Conservation (phyloP, 805 yeast species). For the Candida berthetii region DNA sequence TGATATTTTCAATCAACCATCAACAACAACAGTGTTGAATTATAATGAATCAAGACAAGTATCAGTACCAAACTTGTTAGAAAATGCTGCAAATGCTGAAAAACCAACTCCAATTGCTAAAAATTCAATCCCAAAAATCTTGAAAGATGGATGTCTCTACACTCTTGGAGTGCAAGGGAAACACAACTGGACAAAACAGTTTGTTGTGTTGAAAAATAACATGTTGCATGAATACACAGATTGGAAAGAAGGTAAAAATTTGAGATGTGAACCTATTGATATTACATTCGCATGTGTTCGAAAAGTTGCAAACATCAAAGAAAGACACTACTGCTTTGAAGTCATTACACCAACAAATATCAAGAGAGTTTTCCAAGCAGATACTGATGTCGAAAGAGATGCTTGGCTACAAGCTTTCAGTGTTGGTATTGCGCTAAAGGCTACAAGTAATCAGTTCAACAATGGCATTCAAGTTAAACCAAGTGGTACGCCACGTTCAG, state of each 20-base stretch:
- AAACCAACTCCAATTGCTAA: slow-evolving; percentile 2
- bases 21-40: not conserved
- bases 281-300: slow-evolving; percentile 61
- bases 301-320: slow-evolving; percentile 23
- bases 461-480: too few relatives aligned
- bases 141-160: slow-evolving; percentile 43
- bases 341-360: slow-evolving; percentile 61
- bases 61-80: not conserved
- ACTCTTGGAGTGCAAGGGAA: slow-evolving; percentile 55
- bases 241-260: slow-evolving; percentile 66
- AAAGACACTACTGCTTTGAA: slow-evolving; percentile 56
- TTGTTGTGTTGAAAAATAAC: slow-evolving; percentile 74
- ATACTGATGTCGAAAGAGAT: slow-evolving; percentile 57
- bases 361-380: slow-evolving; percentile 71
- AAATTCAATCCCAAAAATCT: not conserved
- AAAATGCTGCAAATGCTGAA: not conserved
- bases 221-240: slow-evolving; percentile 65
- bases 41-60: not conserved
- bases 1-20: not conserved
- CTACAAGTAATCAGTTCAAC: slow-evolving; percentile 1
- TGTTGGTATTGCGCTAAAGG: slow-evolving; percentile 39
- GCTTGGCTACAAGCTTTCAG: slow-evolving; percentile 64
- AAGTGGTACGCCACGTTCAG: too few relatives aligned
- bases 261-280: slow-evolving; percentile 64
- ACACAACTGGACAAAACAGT: slow-evolving; percentile 82